Base-by-base conservation (phyloP, 1,139 yeast species). In the Pichia sp. region DNA sequence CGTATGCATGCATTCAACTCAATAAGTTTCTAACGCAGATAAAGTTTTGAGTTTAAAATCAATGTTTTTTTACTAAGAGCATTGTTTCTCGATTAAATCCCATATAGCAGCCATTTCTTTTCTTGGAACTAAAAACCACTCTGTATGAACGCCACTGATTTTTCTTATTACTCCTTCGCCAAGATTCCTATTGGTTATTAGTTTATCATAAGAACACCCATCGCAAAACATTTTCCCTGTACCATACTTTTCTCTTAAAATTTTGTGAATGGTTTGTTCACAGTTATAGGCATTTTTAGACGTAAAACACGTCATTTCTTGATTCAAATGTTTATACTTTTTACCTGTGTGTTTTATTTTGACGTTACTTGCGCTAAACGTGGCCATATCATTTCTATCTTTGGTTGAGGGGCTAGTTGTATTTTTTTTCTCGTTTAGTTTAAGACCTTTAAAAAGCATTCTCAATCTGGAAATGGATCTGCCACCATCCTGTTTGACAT, bases 111-210 rank as follows among this genome's bases (percentile, higher is more conserved):
- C 43, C 7, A 79, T 43, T 7, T 70, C 70, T 27, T 51, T 56
- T 49, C 77, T 68, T 0, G 81, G 80, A 0, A 79, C 60, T 31
- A 75, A 57, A 52, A 78, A 79, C 84, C 84, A 79, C 52, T 79
- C 85, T 10, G 67, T 65, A 55, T 79, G 85, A 6, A 74, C 52
- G 3, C 60, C 61, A 26, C 49, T 41, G 2, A 37, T 32, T 33
- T 38, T 39, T 2, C 31, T 23, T 61, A 39, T 63, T 69, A 40
- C 3, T 45, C 52, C 27, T 34, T 35, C 29, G 23, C 29, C 9
- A 23, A 29, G 36, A 34, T 34, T 16, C 33, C 10, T 31, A 10
- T 8, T 10, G 7, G 33, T 31, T 7, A 31, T 31, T 4, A 32
- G 5, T 23, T 37, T 45, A 28, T 37, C 27, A 4, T 35, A 33